Percentiles rank a stretch among this genome's conserved stretches.
Evolutionary conservation across 2,329 filamentous ascomycete genomes (phyloP).

Genomic region (Sclerotinia trifoliorum): DNA sequence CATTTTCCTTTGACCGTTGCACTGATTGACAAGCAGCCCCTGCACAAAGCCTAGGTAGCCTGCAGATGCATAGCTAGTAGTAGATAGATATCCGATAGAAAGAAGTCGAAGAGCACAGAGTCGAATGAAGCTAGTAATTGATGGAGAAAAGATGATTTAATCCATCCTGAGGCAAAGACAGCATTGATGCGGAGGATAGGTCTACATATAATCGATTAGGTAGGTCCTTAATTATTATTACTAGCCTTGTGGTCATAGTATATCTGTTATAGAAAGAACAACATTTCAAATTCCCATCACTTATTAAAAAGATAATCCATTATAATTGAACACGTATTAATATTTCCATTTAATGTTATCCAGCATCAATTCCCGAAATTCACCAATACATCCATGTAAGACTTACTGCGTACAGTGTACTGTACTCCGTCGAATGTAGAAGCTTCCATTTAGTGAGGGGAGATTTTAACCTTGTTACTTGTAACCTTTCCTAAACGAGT

Average conservation of each 20-base stretch:
- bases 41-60: not conserved
- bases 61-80: no score
- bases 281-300: no score
- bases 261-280: no score
- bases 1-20: not conserved
- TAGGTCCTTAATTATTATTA: not conserved
- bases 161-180: not conserved
- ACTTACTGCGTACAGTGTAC: no score
- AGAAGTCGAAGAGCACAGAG: not conserved
- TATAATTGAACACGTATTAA: conserved; percentile 1
- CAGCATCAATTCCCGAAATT: not conserved
- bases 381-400: not conserved
- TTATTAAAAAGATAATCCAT: not conserved
- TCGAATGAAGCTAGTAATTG: not conserved
- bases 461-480: not conserved
- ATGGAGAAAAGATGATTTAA: not conserved
- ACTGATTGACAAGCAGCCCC: conserved; percentile 1
- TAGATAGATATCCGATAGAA: not conserved
- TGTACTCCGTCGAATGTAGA: not conserved
- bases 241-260: no score
- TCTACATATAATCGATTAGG: no score
- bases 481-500: conserved; percentile 23
- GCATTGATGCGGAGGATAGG: not conserved
- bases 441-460: conserved; percentile 1
- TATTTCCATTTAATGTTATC: not conserved